Evolutionary conservation across 2,329 filamentous ascomycete genomes (phyloP).

Genomic region (Bimuria novae-zelandiae): DNA sequence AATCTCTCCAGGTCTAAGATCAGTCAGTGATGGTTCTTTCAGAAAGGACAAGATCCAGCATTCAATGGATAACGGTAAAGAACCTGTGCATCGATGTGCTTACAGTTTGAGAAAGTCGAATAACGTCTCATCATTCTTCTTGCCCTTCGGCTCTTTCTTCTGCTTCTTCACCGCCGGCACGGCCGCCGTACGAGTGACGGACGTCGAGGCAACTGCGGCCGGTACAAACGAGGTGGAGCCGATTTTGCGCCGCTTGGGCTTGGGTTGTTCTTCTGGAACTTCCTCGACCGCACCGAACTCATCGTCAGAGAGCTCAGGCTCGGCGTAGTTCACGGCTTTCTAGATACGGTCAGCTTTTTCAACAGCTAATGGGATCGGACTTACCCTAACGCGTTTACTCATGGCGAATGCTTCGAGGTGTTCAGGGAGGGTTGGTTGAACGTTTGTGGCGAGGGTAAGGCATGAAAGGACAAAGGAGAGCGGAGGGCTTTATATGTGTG

Average conservation of each 20-base stretch:
- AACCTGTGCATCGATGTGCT: background rate
- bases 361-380: background rate
- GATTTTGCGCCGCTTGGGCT: background rate
- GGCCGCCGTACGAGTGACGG: no score
- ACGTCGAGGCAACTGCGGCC: background rate
- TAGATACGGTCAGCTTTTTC: background rate
- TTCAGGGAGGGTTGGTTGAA: no score
- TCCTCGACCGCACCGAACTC: background rate
- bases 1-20: background rate
- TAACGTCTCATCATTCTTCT: background rate
- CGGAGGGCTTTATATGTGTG: no score
- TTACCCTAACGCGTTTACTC: background rate
- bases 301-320: background rate
- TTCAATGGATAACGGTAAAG: no score
- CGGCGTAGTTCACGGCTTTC: background rate
- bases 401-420: background rate
- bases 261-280: background rate
- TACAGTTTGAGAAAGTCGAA: background rate
- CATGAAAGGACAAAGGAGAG: no score
- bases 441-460: no score
- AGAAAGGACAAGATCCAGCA: background rate
- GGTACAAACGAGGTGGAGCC: background rate
- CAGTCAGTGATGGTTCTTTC: background rate
- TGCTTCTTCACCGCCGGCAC: background rate
- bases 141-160: background rate